Conservation (phyloP, 2,329 filamentous ascomycete species). For the Nothopassalora personata region DNA sequence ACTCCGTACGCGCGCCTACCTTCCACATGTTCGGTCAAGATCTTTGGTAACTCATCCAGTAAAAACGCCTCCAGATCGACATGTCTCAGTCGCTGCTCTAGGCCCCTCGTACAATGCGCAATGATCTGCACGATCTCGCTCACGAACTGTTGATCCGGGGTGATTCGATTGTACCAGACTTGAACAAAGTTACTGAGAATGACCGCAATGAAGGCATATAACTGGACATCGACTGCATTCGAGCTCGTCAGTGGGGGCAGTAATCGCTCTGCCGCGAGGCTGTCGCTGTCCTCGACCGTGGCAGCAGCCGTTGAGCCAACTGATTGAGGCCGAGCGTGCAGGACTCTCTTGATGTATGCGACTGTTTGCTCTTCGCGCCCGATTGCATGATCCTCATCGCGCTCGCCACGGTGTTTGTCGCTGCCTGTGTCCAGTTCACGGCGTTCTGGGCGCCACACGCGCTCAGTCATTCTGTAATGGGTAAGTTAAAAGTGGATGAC, state of each 20-base stretch:
- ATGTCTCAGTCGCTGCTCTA: slow-evolving; percentile 79
- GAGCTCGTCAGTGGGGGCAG: slow-evolving; percentile 89
- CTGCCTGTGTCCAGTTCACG: not conserved
- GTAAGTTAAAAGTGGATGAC: not conserved
- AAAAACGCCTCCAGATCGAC: slow-evolving; percentile 78
- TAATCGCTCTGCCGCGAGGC: slow-evolving; percentile 68
- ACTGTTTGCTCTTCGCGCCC: slow-evolving; percentile 69
- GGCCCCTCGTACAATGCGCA: slow-evolving; percentile 79
- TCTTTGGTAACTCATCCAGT: slow-evolving; percentile 78
- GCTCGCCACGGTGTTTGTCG: not conserved
- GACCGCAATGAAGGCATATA: slow-evolving; percentile 88
- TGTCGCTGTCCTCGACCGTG: slow-evolving; percentile 24
- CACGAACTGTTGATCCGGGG: slow-evolving; percentile 80
- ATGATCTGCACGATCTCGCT: slow-evolving; percentile 85
- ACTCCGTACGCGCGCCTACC: slow-evolving; percentile 48
- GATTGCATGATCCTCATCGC: not conserved
- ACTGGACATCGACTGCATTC: slow-evolving; percentile 85
- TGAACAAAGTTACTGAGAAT: slow-evolving; percentile 86
- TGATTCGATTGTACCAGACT: slow-evolving; percentile 89
- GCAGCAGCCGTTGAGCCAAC: slow-evolving; percentile 1
- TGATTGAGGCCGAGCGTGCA: slow-evolving; percentile 17
- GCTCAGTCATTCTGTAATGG: not conserved
- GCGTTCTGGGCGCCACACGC: not conserved
- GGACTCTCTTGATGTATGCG: slow-evolving; percentile 52
- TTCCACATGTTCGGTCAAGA: slow-evolving; percentile 73